Conservation (phyloP, 2,329 filamentous ascomycete genomes). For the Lachnellula cervina region DNA sequence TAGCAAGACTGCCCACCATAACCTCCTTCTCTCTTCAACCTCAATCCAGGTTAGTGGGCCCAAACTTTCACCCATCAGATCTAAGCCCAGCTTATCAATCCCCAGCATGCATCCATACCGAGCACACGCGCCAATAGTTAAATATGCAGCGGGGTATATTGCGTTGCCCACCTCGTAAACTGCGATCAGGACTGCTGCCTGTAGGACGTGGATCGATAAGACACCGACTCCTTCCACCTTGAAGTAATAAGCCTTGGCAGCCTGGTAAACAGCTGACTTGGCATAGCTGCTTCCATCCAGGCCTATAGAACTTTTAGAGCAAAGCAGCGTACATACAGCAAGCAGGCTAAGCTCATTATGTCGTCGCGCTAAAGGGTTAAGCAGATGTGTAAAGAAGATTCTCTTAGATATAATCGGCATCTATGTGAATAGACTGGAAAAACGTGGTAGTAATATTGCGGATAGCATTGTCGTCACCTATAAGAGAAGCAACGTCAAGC, state of each 20-base stretch:
- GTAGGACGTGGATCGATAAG: slow-evolving; percentile 27
- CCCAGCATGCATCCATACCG: background rate
- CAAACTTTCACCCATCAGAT: background rate
- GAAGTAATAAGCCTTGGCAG: slow-evolving; percentile 27
- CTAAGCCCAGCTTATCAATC: background rate
- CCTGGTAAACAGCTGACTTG: slow-evolving; percentile 22
- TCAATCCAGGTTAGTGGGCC: background rate
- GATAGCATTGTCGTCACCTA: too few species aligned
- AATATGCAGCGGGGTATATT: slow-evolving; percentile 35
- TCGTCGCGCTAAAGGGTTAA: slow-evolving; percentile 22
- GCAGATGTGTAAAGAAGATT: slow-evolving; percentile 5
- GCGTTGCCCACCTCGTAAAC: slow-evolving; percentile 33
- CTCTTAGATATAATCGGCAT: slow-evolving; percentile 27
- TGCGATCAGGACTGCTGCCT: slow-evolving; percentile 31
- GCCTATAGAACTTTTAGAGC: slow-evolving; percentile 30
- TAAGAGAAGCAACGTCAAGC: background rate
- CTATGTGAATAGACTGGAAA: slow-evolving; percentile 20
- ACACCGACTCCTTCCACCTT: slow-evolving; percentile 26
- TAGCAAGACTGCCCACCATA: background rate
- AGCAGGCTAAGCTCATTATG: slow-evolving; percentile 4
- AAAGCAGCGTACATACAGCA: slow-evolving; percentile 22
- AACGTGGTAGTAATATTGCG: background rate
- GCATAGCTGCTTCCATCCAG: slow-evolving; percentile 12
- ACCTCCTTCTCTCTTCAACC: background rate
- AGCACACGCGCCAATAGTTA: slow-evolving; percentile 8